Percentiles rank a stretch among this genome's conserved stretches.
phyloP scores from a whole-genome alignment of 2,329 filamentous ascomycete genomes.

The Fusarium aywerte region DNA sequence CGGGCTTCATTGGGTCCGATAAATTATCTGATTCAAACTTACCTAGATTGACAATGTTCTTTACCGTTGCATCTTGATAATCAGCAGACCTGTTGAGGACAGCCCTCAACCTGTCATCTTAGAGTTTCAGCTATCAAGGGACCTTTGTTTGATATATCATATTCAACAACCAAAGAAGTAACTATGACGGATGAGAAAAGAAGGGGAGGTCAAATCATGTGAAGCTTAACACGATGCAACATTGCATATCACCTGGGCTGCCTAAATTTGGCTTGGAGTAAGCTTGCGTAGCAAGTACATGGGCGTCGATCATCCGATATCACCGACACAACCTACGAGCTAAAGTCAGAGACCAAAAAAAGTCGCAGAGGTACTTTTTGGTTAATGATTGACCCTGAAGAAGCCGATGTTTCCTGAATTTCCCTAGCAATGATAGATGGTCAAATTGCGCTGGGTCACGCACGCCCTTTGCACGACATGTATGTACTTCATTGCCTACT shows the following conservation, averaged over 20 bases:
- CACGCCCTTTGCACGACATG: constrained; percentile 36
- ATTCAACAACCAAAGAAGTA: not conserved
- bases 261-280: constrained; percentile 31
- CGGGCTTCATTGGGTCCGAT: no score
- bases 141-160: constrained; percentile 32
- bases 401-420: constrained; percentile 27
- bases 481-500: constrained; percentile 23
- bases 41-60: not conserved
- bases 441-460: constrained; percentile 6
- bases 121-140: constrained; percentile 36
- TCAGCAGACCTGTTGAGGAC: constrained; percentile 15
- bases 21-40: not conserved
- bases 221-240: constrained; percentile 7
- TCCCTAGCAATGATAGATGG: constrained; percentile 19
- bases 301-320: constrained; percentile 26
- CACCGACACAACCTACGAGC: constrained; percentile 9
- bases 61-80: constrained; percentile 1
- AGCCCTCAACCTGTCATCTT: constrained; percentile 18
- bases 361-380: not conserved
- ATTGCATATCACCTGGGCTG: constrained; percentile 30
- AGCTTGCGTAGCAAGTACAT: constrained; percentile 24
- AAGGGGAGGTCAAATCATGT: not conserved
- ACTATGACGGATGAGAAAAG: constrained; percentile 15
- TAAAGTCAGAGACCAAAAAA: not conserved
- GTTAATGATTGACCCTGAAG: constrained; percentile 20